Conservation (phyloP, 345 rosid species). For the Ricinus communis region DNA sequence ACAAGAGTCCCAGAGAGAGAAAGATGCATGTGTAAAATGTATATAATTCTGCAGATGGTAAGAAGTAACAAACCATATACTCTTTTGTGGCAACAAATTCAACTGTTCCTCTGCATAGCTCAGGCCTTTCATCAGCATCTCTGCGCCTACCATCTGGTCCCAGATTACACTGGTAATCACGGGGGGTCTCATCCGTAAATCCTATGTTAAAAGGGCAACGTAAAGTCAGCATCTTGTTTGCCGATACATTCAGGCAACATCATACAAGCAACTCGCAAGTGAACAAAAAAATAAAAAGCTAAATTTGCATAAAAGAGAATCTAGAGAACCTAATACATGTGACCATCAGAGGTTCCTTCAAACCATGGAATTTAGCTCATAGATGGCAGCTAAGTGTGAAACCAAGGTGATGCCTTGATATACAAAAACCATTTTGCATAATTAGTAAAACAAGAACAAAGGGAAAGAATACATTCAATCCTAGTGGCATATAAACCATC, state of each 20-base stretch:
- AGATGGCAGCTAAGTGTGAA: neutral
- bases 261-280: neutral
- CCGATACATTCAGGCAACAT: constrained; percentile 1
- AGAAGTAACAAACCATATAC: constrained; percentile 65
- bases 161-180: constrained; percentile 83
- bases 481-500: too few relatives aligned
- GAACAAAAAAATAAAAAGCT: neutral
- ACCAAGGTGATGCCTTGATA: too few relatives aligned
- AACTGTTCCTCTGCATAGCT: constrained; percentile 90
- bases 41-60: neutral
- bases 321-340: neutral
- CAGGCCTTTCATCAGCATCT: constrained; percentile 97
- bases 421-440: neutral
- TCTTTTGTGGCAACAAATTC: constrained; percentile 93
- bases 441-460: neutral
- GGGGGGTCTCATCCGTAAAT: constrained; percentile 77
- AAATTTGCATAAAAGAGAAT: neutral
- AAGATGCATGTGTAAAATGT: neutral
- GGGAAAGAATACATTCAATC: neutral
- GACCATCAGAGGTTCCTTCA: neutral
- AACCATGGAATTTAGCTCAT: neutral
- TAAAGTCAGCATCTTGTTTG: constrained; percentile 12
- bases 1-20: neutral
- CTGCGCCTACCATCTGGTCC: constrained; percentile 93
- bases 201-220: constrained; percentile 43